phyloP scores from a whole-genome alignment of 305 asterid species.

The Salvia sclarea region DNA sequence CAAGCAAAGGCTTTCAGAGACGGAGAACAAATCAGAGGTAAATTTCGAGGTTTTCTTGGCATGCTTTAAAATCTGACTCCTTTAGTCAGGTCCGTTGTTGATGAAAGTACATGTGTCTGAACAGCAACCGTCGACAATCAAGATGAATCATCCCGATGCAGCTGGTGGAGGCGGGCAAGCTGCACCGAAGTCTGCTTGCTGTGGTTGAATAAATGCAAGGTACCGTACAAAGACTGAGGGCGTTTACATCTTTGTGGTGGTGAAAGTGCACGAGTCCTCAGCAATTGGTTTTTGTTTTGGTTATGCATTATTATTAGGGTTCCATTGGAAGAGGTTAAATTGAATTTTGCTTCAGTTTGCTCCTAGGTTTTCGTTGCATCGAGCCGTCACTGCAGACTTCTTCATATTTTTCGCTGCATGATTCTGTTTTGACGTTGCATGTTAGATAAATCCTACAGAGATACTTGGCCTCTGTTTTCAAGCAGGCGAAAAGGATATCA shows the following conservation, averaged over 20 bases:
- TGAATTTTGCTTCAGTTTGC: constrained; percentile 29
- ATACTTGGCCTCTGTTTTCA: constrained; percentile 4
- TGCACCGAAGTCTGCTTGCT: constrained; percentile 69
- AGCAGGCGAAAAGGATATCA: not conserved
- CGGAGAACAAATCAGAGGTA: constrained; percentile 47
- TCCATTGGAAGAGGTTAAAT: constrained; percentile 8
- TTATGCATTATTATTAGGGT: constrained; percentile 13
- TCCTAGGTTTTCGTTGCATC: constrained; percentile 11
- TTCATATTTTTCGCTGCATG: constrained; percentile 4
- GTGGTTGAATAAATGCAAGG: constrained; percentile 44
- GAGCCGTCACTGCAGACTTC: constrained; percentile 3
- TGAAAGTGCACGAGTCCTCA: constrained; percentile 16
- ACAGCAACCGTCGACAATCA: constrained; percentile 58
- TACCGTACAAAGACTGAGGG: not conserved
- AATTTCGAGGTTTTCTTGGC: constrained; percentile 2
- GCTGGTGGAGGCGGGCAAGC: constrained; percentile 53
- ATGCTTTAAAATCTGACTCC: not conserved
- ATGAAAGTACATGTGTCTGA: not conserved
- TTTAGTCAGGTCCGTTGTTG: not conserved
- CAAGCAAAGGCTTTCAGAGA: constrained; percentile 53
- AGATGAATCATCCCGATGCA: constrained; percentile 53
- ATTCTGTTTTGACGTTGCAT: constrained; percentile 16
- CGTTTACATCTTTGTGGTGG: not conserved
- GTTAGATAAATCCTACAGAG: constrained; percentile 17
- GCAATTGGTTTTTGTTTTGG: constrained; percentile 7